Conservation (phyloP, 208 protist species). For the Polymyxa betae region DNA sequence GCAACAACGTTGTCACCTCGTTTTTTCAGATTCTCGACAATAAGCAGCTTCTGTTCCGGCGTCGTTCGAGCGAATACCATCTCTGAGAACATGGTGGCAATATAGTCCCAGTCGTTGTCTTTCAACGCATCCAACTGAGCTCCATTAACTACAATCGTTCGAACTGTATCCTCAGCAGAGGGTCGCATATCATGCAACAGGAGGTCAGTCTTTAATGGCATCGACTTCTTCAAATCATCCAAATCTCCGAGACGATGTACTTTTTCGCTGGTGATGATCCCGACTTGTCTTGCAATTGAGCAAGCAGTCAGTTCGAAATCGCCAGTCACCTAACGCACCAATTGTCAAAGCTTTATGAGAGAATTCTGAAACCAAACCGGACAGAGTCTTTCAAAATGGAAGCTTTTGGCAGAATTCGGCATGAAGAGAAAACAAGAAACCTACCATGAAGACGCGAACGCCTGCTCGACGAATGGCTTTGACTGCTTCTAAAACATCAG, state of each 20-base stretch:
- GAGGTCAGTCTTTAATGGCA: not conserved
- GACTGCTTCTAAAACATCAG: constrained; percentile 77
- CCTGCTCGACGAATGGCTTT: constrained; percentile 77
- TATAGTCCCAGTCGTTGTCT: not conserved
- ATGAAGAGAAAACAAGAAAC: constrained; percentile 86
- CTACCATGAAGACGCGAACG: constrained; percentile 88
- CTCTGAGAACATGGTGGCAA: not conserved
- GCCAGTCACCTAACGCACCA: constrained; percentile 66
- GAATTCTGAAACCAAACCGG: constrained; percentile 56
- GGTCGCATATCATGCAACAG: not conserved
- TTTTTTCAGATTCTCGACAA: constrained; percentile 60
- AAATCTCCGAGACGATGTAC: not conserved
- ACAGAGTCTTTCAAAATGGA: too few relatives aligned
- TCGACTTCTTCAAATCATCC: not conserved
- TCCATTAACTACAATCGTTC: not conserved
- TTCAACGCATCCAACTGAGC: not conserved
- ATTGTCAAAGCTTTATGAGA: constrained; percentile 67
- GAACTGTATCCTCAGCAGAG: not conserved
- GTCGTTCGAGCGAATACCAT: constrained; percentile 83
- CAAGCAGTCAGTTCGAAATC: not conserved
- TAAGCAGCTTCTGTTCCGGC: constrained; percentile 83
- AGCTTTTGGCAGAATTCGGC: too few relatives aligned
- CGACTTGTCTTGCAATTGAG: constrained; percentile 65
- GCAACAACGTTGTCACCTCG: constrained; percentile 57
- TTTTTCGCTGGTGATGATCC: constrained; percentile 26